phyloP scores from a whole-genome alignment of 73 alveolate species.

The Durusdinium trenchii region DNA sequence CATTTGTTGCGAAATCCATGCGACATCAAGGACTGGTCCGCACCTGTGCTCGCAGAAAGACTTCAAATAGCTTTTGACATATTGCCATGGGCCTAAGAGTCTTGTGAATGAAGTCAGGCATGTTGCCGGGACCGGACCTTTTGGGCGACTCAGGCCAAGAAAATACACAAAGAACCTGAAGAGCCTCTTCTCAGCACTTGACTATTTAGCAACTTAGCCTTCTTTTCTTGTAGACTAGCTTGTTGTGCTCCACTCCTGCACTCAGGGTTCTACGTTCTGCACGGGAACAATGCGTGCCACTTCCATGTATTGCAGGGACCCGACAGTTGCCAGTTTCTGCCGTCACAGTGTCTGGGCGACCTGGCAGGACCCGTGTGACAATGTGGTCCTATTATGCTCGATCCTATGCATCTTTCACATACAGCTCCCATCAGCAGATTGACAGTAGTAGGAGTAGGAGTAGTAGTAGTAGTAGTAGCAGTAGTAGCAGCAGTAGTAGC shows the following conservation, averaged over 20 bases:
- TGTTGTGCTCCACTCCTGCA: neutral
- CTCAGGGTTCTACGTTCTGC: constrained; percentile 62
- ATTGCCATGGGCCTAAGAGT: neutral
- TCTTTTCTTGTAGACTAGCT: neutral
- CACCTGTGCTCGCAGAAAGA: constrained; percentile 65
- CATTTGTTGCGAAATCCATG: neutral
- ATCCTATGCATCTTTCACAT: neutral
- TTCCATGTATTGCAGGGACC: neutral
- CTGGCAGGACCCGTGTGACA: constrained; percentile 59
- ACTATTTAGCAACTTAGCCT: neutral
- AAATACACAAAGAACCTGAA: constrained; percentile 87
- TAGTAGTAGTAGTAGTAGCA: no score
- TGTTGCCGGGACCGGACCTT: no score
- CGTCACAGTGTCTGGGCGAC: neutral
- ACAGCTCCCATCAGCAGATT: no score
- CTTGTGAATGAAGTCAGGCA: neutral
- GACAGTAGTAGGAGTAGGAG: no score
- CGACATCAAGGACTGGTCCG: constrained; percentile 37
- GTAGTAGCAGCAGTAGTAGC: no score
- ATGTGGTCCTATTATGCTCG: constrained; percentile 82
- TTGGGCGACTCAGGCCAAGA: constrained; percentile 51
- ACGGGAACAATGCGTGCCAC: constrained; percentile 70
- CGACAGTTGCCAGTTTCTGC: neutral
- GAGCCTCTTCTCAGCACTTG: neutral
- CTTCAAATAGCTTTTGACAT: constrained; percentile 77